Evolutionary conservation across 352 stramenopile genomes (phyloP).

Genomic region (Phytophthora ramorum): DNA sequence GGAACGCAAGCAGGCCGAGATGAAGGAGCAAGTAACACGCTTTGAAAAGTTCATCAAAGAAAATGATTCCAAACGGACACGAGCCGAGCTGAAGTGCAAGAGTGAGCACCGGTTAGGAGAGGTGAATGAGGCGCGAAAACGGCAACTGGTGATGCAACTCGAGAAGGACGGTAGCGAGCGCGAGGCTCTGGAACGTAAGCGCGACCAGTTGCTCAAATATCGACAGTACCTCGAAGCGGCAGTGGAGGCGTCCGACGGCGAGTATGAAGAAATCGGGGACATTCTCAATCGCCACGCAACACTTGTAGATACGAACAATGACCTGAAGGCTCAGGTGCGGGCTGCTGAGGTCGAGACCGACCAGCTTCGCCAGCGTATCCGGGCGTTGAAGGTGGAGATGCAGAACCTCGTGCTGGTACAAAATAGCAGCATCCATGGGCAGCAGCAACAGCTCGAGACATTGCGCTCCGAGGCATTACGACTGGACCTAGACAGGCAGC

Average conservation of each 20-base stretch:
- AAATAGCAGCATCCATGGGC: slow-evolving; percentile 84
- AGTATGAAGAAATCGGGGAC: slow-evolving; percentile 87
- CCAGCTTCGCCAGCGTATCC: slow-evolving; percentile 77
- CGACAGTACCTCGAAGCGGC: slow-evolving; percentile 84
- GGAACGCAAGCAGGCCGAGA: slow-evolving; percentile 89
- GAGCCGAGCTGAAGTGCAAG: slow-evolving; percentile 91
- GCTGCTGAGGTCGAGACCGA: slow-evolving; percentile 79
- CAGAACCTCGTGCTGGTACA: slow-evolving; percentile 87
- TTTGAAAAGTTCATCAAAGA: slow-evolving; percentile 96
- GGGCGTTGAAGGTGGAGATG: slow-evolving; percentile 81
- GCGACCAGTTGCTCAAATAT: slow-evolving; percentile 86
- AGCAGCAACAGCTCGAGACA: slow-evolving; percentile 84
- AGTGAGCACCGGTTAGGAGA: slow-evolving; percentile 78
- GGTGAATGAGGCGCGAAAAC: slow-evolving; percentile 82
- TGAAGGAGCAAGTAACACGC: slow-evolving; percentile 91
- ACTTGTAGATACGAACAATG: slow-evolving; percentile 88
- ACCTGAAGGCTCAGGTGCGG: slow-evolving; percentile 80
- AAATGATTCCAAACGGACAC: slow-evolving; percentile 91
- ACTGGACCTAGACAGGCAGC: slow-evolving; percentile 83
- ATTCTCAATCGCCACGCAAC: slow-evolving; percentile 88
- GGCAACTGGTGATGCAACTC: slow-evolving; percentile 70
- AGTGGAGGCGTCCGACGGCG: slow-evolving; percentile 82
- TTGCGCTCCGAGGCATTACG: slow-evolving; percentile 79
- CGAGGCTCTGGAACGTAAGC: slow-evolving; percentile 77
- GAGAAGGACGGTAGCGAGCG: slow-evolving; percentile 76